Evolutionary conservation across 148 eudicot species (phyloP), one percentile per base, ranked within the genome.

Genomic region (Limonium bicolor): DNA sequence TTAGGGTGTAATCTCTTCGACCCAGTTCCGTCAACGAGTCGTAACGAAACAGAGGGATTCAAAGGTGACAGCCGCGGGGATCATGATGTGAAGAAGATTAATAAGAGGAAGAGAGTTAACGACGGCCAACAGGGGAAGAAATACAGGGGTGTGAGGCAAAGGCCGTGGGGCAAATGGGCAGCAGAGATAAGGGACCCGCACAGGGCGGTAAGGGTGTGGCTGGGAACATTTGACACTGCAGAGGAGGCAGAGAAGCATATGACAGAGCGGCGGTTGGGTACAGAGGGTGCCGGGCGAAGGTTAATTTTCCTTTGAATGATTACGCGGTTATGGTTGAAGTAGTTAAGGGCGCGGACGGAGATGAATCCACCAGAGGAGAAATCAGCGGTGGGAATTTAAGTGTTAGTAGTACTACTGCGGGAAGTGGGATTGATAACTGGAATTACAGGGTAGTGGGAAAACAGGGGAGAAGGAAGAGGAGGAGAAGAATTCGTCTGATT

Each of bases 191-290:
- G 69, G 0, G 69, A 75, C 63, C 77, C 82, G 6, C 50, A 56
- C 36, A 34, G 65, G n/a, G 69, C 59, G 0, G 19, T 20, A 0
- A 46, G 82, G 5, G 66, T 64, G 8, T 75, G 82, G 82, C 68
- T 75, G n/a, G n/a, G n/a, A n/a, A n/a, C n/a, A n/a, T n/a, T n/a
- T n/a, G n/a, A n/a, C n/a, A n/a, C n/a, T n/a, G 77, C 71, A 16
- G 74, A 75, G 50, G 68, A 49, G 0, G 82, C 77, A 0, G 82
- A 77, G 8, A 46, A 11, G 82, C 70, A 9, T 75, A 75, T 14
- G 82, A 75, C 19, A 54, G 58, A 8, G 65, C 67, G 0, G 66
- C 77, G 0, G 51, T 67, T 3, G 50, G 61, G 18, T 75, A 45
- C 46, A 59, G 82, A 0, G 82, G 82, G 1, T 39, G 61, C 3